Evolutionary conservation across 345 rosid species (phyloP).

Genomic region (Tarenaya hassleriana): DNA sequence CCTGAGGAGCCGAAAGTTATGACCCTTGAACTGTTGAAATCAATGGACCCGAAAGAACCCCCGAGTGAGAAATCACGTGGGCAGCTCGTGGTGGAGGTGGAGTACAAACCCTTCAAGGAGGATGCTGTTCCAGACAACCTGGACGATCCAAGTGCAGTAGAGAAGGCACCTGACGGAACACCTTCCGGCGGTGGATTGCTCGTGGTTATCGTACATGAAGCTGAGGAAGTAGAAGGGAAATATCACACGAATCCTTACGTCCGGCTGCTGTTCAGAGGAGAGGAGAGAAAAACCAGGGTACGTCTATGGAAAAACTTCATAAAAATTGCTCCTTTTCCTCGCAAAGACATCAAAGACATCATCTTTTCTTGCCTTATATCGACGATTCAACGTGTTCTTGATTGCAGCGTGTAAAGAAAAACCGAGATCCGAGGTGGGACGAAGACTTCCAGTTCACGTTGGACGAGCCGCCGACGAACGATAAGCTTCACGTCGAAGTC

Average conservation of each 20-base stretch:
- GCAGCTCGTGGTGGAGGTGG: conserved; percentile 53
- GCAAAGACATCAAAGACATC: no score
- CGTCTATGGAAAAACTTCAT: no score
- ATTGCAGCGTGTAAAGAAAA: conserved; percentile 69
- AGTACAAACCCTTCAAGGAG: conserved; percentile 68
- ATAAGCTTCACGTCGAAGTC: conserved; percentile 72
- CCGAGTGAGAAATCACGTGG: conserved; percentile 78
- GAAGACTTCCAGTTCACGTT: conserved; percentile 78
- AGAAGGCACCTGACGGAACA: conserved; percentile 87
- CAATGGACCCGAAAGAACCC: conserved; percentile 61
- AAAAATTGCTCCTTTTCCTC: no score
- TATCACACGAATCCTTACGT: conserved; percentile 83
- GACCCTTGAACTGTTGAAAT: conserved; percentile 70
- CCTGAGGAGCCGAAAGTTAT: conserved; percentile 68
- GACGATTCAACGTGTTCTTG: background rate
- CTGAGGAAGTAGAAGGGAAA: conserved; percentile 86
- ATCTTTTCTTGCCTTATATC: background rate
- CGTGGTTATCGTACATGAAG: conserved; percentile 80
- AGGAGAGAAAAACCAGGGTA: conserved; percentile 83
- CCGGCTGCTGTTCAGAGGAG: conserved; percentile 75
- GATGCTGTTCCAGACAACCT: conserved; percentile 33
- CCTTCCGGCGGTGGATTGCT: conserved; percentile 87
- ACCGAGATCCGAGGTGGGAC: conserved; percentile 91
- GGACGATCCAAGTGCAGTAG: conserved; percentile 46
- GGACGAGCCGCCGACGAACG: conserved; percentile 75